Evolutionary conservation across 78 protist genomes (phyloP).

Genomic region (Dictyostelium firmibasis): DNA sequence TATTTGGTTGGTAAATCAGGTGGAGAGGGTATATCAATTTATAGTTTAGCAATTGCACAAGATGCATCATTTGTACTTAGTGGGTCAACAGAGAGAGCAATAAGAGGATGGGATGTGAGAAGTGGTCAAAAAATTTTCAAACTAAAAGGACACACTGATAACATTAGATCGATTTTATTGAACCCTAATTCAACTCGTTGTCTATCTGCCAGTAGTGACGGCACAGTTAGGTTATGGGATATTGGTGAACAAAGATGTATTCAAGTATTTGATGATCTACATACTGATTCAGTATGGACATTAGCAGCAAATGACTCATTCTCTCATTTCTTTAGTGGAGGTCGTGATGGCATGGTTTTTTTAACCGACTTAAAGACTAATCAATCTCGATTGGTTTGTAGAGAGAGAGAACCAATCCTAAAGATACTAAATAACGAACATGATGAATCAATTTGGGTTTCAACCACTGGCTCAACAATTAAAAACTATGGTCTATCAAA

Average conservation of each 20-base stretch:
- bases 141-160: slow-evolving; percentile 63
- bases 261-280: slow-evolving; percentile 53
- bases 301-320: not conserved
- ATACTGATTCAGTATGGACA: slow-evolving; percentile 51
- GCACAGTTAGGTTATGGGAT: slow-evolving; percentile 58
- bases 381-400: not conserved
- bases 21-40: slow-evolving; percentile 66
- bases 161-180: slow-evolving; percentile 28
- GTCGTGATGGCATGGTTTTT: slow-evolving; percentile 47
- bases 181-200: not conserved
- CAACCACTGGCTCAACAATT: slow-evolving; percentile 41
- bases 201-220: slow-evolving; percentile 60
- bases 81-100: slow-evolving; percentile 50
- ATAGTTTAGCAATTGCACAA: slow-evolving; percentile 46
- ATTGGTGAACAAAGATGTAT: slow-evolving; percentile 37
- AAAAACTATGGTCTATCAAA: slow-evolving; percentile 4
- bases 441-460: slow-evolving; percentile 35
- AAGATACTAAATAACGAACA: not conserved
- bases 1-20: slow-evolving; percentile 24
- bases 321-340: slow-evolving; percentile 49
- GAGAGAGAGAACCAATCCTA: slow-evolving; percentile 19
- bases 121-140: slow-evolving; percentile 51
- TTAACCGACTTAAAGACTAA: slow-evolving; percentile 18
- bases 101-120: slow-evolving; percentile 44
- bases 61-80: slow-evolving; percentile 48